A percentile compares a stretch with the other conserved stretches of the same genome.
Conservation (phyloP, 2,329 filamentous ascomycete genomes). For the Fusarium albosuccineum region DNA sequence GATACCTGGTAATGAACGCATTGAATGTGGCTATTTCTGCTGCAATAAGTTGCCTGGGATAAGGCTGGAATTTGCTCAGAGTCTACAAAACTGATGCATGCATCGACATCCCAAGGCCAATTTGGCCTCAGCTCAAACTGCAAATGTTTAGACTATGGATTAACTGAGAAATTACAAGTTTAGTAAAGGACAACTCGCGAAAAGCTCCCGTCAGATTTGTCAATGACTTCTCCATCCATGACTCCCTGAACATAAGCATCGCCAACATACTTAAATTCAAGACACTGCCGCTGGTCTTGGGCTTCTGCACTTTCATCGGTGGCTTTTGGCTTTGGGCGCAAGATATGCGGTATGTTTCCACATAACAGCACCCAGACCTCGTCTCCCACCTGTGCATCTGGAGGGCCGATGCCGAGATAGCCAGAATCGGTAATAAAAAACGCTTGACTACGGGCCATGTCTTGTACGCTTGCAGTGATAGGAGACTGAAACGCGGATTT, state of each 20-base stretch:
- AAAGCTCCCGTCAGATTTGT: too few relatives aligned
- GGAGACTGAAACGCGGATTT: not conserved
- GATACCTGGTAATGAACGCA: not conserved
- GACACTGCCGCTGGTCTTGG: too few relatives aligned
- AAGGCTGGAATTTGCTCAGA: too few relatives aligned
- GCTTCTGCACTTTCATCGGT: not conserved
- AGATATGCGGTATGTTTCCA: not conserved
- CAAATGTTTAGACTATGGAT: too few relatives aligned
- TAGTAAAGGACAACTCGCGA: not conserved
- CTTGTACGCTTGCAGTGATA: not conserved
- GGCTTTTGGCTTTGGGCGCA: not conserved
- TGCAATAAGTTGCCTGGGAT: too few relatives aligned
- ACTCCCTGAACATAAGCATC: slow-evolving; percentile 10
- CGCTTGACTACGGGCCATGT: not conserved
- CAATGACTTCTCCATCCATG: not conserved
- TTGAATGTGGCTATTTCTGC: too few relatives aligned
- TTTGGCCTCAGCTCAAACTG: too few relatives aligned
- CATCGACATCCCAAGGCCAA: too few relatives aligned
- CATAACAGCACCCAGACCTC: not conserved
- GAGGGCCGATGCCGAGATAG: not conserved
- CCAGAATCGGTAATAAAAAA: slow-evolving; percentile 4
- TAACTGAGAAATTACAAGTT: too few relatives aligned
- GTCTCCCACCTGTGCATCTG: not conserved
- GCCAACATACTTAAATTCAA: not conserved
- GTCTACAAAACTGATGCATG: too few relatives aligned